A percentile compares a stretch with the other conserved stretches of the same genome.
Conservation (phyloP, 257 asterid genomes). For the Primulina tabacum region DNA sequence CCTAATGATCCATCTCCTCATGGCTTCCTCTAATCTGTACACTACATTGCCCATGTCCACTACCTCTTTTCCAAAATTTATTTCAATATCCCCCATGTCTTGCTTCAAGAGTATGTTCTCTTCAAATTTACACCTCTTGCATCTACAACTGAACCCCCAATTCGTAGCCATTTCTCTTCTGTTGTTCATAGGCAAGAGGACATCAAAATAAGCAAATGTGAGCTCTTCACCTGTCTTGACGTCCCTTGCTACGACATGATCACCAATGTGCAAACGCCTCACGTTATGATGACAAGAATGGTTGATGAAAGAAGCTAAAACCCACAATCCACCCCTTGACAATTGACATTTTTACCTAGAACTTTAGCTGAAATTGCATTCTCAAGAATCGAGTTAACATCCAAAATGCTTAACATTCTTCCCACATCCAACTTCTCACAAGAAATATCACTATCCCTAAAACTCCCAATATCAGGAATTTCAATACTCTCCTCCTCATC, state of each 20-base stretch:
- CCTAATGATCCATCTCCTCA: constrained; percentile 65
- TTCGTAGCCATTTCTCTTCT: constrained; percentile 48
- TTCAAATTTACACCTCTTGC: constrained; percentile 64
- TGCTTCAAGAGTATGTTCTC: constrained; percentile 37
- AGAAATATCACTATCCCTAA: constrained; percentile 23
- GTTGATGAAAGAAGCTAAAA: too few relatives aligned
- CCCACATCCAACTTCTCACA: constrained; percentile 39
- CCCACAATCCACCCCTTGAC: too few relatives aligned
- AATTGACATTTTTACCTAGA: constrained; percentile 48
- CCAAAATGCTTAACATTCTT: constrained; percentile 50
- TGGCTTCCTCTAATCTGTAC: constrained; percentile 70
- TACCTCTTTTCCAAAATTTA: constrained; percentile 40
- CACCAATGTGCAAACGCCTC: constrained; percentile 40
- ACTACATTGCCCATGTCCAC: constrained; percentile 63
- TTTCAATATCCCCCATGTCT: constrained; percentile 61
- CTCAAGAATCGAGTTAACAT: constrained; percentile 68
- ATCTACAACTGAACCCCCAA: constrained; percentile 76
- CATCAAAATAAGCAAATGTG: constrained; percentile 61
- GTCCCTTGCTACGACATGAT: constrained; percentile 56
- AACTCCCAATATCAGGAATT: constrained; percentile 45
- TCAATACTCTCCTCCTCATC: constrained; percentile 36
- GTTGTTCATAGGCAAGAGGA: constrained; percentile 37
- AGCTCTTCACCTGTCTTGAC: constrained; percentile 82
- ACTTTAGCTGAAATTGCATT: constrained; percentile 59
- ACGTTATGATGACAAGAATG: too few relatives aligned